Evolutionary conservation across 1,284 basidiomycete genomes (phyloP).

Genomic region (Ganoderma resinaceum): DNA sequence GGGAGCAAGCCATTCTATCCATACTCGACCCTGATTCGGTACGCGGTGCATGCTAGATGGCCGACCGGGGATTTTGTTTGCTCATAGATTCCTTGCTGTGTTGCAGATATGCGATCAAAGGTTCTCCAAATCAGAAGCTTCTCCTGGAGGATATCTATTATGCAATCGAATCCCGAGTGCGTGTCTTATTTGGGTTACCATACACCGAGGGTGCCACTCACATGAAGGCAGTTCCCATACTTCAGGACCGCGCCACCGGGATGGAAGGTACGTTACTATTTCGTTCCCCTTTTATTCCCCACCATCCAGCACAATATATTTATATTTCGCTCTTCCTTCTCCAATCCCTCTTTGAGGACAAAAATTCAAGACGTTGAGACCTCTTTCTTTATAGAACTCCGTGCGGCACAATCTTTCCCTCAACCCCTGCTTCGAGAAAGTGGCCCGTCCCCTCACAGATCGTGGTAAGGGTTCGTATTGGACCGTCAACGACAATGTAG

Average conservation of each 20-base stretch:
- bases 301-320: neutral
- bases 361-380: conserved; percentile 37
- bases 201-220: conserved; percentile 12
- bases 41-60: conserved; percentile 38
- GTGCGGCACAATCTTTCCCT: conserved; percentile 94
- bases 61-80: neutral
- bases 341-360: neutral
- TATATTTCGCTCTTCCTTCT: neutral
- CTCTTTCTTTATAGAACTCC: conserved; percentile 70
- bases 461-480: conserved; percentile 88
- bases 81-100: conserved; percentile 12
- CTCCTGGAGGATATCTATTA: conserved; percentile 87
- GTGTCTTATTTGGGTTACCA: conserved; percentile 38
- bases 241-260: conserved; percentile 82
- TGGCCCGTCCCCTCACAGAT: conserved; percentile 87
- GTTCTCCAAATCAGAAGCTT: conserved; percentile 82
- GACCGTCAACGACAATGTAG: conserved; percentile 88
- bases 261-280: conserved; percentile 73
- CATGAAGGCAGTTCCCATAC: conserved; percentile 74
- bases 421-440: conserved; percentile 93
- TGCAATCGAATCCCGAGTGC: conserved; percentile 83
- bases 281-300: conserved; percentile 4
- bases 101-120: conserved; percentile 83
- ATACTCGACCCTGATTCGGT: conserved; percentile 87
- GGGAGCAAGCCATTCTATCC: conserved; percentile 88